phyloP scores from a whole-genome alignment of 2,329 filamentous ascomycete genomes.

The Metarhizium brunneum region DNA sequence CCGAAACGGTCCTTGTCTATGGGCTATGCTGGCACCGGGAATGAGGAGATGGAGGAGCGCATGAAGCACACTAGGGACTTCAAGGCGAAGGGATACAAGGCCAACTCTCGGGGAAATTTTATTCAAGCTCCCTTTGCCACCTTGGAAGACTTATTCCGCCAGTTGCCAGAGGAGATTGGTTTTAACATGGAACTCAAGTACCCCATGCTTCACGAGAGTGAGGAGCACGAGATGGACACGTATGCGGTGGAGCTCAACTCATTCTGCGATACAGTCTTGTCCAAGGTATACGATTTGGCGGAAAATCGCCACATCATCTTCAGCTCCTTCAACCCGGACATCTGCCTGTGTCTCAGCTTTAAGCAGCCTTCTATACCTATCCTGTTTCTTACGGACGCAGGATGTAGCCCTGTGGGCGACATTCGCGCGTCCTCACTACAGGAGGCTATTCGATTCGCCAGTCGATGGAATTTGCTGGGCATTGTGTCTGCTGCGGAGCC shows the following conservation, averaged over 20 bases:
- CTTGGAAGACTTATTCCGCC: conserved; percentile 82
- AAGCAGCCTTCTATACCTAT: conserved; percentile 97
- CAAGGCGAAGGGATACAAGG: conserved; percentile 92
- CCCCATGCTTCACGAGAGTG: conserved; percentile 91
- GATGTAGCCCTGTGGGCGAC: conserved; percentile 72
- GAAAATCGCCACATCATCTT: conserved; percentile 88
- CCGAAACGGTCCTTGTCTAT: conserved; percentile 46
- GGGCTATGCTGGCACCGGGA: conserved; percentile 35
- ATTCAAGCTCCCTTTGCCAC: conserved; percentile 96
- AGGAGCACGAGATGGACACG: conserved; percentile 93
- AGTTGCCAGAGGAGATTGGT: conserved; percentile 71
- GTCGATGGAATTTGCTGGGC: conserved; percentile 87
- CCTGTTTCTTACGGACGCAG: conserved; percentile 86
- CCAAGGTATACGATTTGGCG: conserved; percentile 80
- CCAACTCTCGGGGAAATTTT: conserved; percentile 84
- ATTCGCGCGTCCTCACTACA: conserved; percentile 86
- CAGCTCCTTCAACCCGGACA: conserved; percentile 94
- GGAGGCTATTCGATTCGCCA: conserved; percentile 90
- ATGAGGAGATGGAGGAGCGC: conserved; percentile 54
- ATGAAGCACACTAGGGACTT: conserved; percentile 98
- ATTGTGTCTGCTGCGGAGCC: conserved; percentile 86
- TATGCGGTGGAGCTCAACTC: conserved; percentile 94
- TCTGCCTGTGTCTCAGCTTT: conserved; percentile 87
- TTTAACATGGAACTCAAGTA: conserved; percentile 99
- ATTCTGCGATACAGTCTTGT: conserved; percentile 88